phyloP scores from a whole-genome alignment of 2,329 filamentous ascomycete genomes.

The Furcasterigmium furcatum region DNA sequence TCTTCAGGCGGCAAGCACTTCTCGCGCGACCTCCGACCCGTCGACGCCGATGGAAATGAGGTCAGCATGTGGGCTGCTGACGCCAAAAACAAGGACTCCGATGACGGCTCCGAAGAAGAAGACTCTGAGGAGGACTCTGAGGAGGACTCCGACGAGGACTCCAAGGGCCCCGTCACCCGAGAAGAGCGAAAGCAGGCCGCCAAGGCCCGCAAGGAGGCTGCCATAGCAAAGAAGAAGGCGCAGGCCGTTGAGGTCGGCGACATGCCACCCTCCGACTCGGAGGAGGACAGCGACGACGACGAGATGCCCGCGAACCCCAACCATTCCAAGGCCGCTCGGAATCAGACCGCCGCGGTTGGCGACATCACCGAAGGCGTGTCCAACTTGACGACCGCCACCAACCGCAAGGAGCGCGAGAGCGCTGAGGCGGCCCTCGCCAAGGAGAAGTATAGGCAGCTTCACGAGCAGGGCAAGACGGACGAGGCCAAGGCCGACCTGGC shows the following conservation, averaged over 20 bases:
- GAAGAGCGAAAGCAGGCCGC: slow-evolving; percentile 85
- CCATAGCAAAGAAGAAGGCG: slow-evolving; percentile 72
- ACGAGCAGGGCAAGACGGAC: slow-evolving; percentile 94
- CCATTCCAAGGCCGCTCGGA: slow-evolving; percentile 73
- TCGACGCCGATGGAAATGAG: slow-evolving; percentile 86
- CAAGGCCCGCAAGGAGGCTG: slow-evolving; percentile 88
- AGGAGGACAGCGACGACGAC: slow-evolving; percentile 53
- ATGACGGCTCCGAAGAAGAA: slow-evolving; percentile 48
- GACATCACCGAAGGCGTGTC: slow-evolving; percentile 50
- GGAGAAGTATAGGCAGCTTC: slow-evolving; percentile 86
- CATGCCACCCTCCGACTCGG: slow-evolving; percentile 70
- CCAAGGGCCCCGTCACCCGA: slow-evolving; percentile 58
- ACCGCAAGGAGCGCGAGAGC: slow-evolving; percentile 64
- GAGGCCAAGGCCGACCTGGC: slow-evolving; percentile 89
- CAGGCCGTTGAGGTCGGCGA: slow-evolving; percentile 78
- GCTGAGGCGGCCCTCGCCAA: slow-evolving; percentile 83
- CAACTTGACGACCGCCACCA: slow-evolving; percentile 45
- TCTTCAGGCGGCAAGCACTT: slow-evolving; percentile 85
- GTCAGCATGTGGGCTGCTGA: slow-evolving; percentile 77
- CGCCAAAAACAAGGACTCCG: slow-evolving; percentile 35
- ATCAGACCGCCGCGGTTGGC: slow-evolving; percentile 39
- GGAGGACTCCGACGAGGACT: slow-evolving; percentile 46
- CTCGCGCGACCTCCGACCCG: slow-evolving; percentile 82
- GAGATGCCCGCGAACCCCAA: slow-evolving; percentile 88
- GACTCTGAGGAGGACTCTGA: slow-evolving; percentile 50